A percentile compares a stretch with the other conserved stretches of the same genome.
Conservation (phyloP, 2,329 filamentous ascomycete species). For the Neofusicoccum kwambonambiense region DNA sequence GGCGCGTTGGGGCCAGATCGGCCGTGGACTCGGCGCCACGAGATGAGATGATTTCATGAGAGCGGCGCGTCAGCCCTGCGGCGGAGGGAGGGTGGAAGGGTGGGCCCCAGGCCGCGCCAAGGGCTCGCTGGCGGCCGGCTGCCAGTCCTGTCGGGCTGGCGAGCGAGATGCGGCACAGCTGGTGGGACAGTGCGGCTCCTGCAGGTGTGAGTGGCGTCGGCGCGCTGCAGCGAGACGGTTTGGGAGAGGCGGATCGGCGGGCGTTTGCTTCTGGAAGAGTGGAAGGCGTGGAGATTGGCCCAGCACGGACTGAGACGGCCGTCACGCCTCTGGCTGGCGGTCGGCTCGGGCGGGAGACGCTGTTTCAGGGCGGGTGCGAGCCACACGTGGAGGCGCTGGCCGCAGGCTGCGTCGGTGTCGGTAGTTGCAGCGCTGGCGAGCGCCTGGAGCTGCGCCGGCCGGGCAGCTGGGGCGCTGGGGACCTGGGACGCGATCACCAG, state of each 20-base stretch:
- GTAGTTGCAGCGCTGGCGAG: background rate
- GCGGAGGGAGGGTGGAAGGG: constrained; percentile 6
- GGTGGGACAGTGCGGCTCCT: constrained; percentile 14
- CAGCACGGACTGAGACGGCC: background rate
- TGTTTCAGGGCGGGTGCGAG: background rate
- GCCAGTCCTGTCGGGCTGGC: too few species aligned
- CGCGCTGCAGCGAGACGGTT: constrained; percentile 10
- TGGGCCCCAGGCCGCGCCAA: background rate
- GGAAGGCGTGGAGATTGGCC: constrained; percentile 14
- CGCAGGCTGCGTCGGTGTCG: too few species aligned
- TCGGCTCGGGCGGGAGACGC: constrained; percentile 3
- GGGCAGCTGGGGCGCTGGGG: background rate
- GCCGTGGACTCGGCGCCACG: constrained; percentile 2
- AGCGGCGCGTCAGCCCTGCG: constrained; percentile 9
- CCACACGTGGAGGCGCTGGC: background rate
- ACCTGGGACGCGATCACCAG: background rate
- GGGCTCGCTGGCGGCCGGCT: too few species aligned
- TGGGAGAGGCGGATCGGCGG: constrained; percentile 6
- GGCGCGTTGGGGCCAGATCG: background rate
- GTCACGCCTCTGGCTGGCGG: constrained; percentile 1
- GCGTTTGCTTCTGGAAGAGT: constrained; percentile 16
- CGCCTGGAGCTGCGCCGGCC: background rate
- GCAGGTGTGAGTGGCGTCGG: constrained; percentile 12
- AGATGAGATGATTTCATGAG: background rate
- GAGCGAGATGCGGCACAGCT: constrained; percentile 14